Evolutionary conservation across 2,329 filamentous ascomycete genomes (phyloP).

Genomic region (Trichoderma atroviride): DNA sequence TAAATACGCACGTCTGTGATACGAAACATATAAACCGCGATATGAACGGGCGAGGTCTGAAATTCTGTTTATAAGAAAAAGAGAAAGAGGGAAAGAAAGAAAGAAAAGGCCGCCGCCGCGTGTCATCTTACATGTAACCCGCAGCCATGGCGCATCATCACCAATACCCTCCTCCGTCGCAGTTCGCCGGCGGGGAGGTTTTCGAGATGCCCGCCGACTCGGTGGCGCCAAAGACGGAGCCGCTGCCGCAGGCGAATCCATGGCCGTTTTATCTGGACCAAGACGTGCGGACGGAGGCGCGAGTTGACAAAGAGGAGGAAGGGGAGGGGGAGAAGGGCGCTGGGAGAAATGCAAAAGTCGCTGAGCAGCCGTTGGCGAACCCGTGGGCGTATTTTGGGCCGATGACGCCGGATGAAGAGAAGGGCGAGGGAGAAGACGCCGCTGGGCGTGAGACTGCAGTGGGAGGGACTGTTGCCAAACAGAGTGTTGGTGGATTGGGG

Average conservation of each 20-base stretch:
- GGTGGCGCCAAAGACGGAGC: constrained; percentile 19
- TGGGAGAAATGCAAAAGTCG: background rate
- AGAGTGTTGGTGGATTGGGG: background rate
- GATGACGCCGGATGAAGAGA: constrained; percentile 19
- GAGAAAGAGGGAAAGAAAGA: background rate
- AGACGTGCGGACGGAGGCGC: constrained; percentile 6
- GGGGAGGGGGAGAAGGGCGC: background rate
- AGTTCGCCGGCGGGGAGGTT: constrained; percentile 31
- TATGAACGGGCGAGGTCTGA: background rate
- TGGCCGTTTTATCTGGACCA: constrained; percentile 39
- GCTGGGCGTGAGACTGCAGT: background rate
- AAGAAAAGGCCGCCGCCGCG: background rate
- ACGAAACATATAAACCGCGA: background rate
- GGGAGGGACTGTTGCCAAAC: background rate
- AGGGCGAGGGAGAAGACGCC: background rate
- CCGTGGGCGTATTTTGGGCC: constrained; percentile 42
- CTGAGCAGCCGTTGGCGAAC: constrained; percentile 33
- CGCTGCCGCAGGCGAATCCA: constrained; percentile 33
- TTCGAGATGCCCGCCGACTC: constrained; percentile 42
- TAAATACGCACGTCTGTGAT: background rate
- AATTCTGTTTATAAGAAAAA: background rate
- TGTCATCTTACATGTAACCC: background rate
- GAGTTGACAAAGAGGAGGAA: background rate
- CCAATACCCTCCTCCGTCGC: constrained; percentile 31
- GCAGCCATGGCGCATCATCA: constrained; percentile 28